Conservation (phyloP, 1,284 basidiomycete genomes). For the Cryptococcus deneoformans region DNA sequence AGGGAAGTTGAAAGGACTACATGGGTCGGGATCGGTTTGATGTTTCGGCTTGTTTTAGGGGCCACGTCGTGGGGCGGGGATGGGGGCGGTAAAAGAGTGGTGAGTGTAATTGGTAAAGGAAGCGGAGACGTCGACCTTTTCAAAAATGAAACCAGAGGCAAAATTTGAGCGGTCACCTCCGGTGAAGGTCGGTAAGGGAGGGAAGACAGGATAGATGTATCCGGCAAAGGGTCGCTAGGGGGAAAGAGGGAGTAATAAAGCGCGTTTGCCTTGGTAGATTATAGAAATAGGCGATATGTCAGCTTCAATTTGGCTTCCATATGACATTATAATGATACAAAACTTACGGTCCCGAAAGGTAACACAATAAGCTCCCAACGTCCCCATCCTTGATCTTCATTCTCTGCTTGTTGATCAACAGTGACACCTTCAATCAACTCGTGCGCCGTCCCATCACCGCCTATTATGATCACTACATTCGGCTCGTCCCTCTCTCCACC, state of each 20-base stretch:
- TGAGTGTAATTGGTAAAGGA: slow-evolving; percentile 61
- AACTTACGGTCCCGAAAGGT: slow-evolving; percentile 68
- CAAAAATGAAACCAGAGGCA: slow-evolving; percentile 10
- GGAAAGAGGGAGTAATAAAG: slow-evolving; percentile 59
- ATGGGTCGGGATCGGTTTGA: slow-evolving; percentile 35
- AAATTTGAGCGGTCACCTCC: background rate
- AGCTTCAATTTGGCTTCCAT: slow-evolving; percentile 3
- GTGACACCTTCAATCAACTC: slow-evolving; percentile 69
- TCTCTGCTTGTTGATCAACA: slow-evolving; percentile 4
- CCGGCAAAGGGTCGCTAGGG: slow-evolving; percentile 39
- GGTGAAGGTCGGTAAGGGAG: background rate
- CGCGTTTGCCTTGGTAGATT: slow-evolving; percentile 67
- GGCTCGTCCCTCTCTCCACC: background rate
- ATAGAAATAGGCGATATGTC: background rate
- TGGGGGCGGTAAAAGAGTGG: slow-evolving; percentile 50
- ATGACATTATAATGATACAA: background rate
- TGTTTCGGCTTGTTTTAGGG: background rate
- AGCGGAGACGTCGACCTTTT: slow-evolving; percentile 16
- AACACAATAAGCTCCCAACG: slow-evolving; percentile 49
- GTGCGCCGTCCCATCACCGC: slow-evolving; percentile 87
- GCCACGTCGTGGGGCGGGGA: slow-evolving; percentile 62
- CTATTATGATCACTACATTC: slow-evolving; percentile 59
- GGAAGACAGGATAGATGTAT: slow-evolving; percentile 2
- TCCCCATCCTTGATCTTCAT: background rate
- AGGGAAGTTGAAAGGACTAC: slow-evolving; percentile 59